phyloP scores from a whole-genome alignment of 2,329 filamentous ascomycete genomes.

The Cytospora mali region DNA sequence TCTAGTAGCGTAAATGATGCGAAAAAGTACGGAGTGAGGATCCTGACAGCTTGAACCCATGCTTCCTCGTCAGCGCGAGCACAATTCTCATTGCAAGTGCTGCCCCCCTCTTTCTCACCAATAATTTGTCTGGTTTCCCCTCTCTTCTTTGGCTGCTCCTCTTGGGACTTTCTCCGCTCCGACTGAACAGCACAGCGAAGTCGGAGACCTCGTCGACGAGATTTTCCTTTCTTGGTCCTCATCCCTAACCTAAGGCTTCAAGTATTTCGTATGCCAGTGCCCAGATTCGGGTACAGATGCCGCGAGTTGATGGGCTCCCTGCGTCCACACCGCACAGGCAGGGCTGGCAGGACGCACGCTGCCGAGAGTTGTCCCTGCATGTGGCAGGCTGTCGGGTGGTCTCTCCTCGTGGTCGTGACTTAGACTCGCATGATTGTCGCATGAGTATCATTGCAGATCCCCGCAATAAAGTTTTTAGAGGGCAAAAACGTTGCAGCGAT shows the following conservation, averaged over 20 bases:
- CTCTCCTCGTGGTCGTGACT: conserved; percentile 12
- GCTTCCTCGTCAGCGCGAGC: conserved; percentile 3
- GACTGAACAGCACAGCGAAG: conserved; percentile 24
- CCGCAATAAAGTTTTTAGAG: neutral
- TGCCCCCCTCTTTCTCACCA: conserved; percentile 14
- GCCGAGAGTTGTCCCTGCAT: neutral
- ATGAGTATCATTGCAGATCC: neutral
- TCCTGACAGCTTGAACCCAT: conserved; percentile 4
- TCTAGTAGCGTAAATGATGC: conserved; percentile 13
- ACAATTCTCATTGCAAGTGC: conserved; percentile 1
- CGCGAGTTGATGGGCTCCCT: conserved; percentile 7
- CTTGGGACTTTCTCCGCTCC: conserved; percentile 18
- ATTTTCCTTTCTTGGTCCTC: conserved; percentile 14
- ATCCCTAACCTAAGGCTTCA: too few relatives aligned
- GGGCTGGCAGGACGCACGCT: too few relatives aligned
- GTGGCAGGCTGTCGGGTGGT: neutral
- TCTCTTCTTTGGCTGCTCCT: conserved; percentile 4
- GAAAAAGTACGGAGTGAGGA: conserved; percentile 13
- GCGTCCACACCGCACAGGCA: conserved; percentile 1
- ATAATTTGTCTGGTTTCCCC: neutral
- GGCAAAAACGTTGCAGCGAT: conserved; percentile 1
- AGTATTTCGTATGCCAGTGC: conserved; percentile 4
- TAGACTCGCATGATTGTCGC: neutral
- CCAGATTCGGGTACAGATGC: conserved; percentile 7
- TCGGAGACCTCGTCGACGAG: conserved; percentile 22